These are phyloP conservation scores for Aureobasidium musti DNA, from an alignment of 2,329 filamentous ascomycete species.

Conservation along the genomic window DNA sequence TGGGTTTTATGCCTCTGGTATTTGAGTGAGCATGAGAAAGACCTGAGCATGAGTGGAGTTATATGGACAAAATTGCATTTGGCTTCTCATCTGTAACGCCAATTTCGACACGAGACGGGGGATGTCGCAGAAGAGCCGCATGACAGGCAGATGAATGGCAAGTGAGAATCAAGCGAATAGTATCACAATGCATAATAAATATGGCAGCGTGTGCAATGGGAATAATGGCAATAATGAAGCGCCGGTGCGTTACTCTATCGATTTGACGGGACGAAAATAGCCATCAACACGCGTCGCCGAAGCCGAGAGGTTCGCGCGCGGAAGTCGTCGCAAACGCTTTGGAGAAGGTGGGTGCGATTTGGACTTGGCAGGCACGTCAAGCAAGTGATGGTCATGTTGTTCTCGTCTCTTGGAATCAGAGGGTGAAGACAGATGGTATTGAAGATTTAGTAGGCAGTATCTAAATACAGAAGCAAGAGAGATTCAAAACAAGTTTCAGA, in stretches of 20 bases:
- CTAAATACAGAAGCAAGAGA: background rate
- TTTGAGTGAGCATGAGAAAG: background rate
- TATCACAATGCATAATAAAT: background rate
- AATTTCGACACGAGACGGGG: background rate
- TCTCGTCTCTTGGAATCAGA: background rate
- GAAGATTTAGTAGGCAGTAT: background rate
- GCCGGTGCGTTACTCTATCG: slow-evolving; percentile 8
- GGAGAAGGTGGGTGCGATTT: slow-evolving; percentile 6
- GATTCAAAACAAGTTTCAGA: background rate
- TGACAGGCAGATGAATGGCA: slow-evolving; percentile 1
- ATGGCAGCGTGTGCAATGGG: background rate
- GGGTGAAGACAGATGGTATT: background rate
- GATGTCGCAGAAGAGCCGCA: slow-evolving; percentile 11
- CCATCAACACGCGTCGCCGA: background rate
- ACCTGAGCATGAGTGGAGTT: background rate
- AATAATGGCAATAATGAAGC: background rate
- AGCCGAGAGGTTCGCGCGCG: background rate
- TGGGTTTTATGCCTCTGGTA: background rate
- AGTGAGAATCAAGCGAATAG: background rate
- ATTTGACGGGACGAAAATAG: slow-evolving; percentile 9
- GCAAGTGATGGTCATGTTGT: background rate
- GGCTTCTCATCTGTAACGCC: background rate
- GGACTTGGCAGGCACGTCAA: slow-evolving; percentile 21
- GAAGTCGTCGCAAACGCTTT: slow-evolving; percentile 12
- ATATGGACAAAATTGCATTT: slow-evolving; percentile 3